Base-by-base conservation (phyloP, 768 basidiomycete species). In the Melanogaster broomeanus region DNA sequence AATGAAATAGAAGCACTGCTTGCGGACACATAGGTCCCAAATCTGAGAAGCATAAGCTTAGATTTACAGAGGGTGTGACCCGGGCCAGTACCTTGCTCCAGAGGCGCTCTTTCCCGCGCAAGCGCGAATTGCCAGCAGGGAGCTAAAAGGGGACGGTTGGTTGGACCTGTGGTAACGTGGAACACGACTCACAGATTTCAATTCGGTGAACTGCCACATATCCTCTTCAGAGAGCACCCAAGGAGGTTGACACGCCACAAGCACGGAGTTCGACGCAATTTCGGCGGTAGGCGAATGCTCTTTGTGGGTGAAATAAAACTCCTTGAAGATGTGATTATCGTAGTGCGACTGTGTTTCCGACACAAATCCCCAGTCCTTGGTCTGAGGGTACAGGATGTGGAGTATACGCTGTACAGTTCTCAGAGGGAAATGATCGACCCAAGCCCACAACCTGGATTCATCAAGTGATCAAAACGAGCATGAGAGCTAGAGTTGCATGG, bases 181-280 rank as follows among this genome's bases (percentile, higher is more conserved):
- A 15, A 38, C 28, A 24, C 48, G 6, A 64, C 56, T 56, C 40
- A 59, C 64, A 7, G 69, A 69, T 51, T 39, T 52, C 39, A 78
- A 73, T 55, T 72, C 67, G 3, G 76, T 66, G 59, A 85, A 83
- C 58, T 80, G 77, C 58, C 73, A 69, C 54, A 85, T 69, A 59
- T 83, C 81, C 53, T 75, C 72, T n/a, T 63, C 60, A 11, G 79
- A 79, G 37, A 85, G 74, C 21, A 83, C 70, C 78, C 80, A 84
- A 6, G 82, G 81, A 3, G 83, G 79, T 61, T 84, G 83, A 55
- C 80, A 79, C n/a, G 77, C 82, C 37, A 85, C 63, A 4, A 82
- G 63, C 18, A 84, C 68, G 39, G 75, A 72, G 28, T 64, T 65
- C 25, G 54, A 66, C 39, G 62, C 61, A 27, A 67, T 64, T 25